These are phyloP conservation scores for Fusarium paranaense DNA, from an alignment of 2,329 filamentous ascomycete genomes.

Conservation along the genomic window DNA sequence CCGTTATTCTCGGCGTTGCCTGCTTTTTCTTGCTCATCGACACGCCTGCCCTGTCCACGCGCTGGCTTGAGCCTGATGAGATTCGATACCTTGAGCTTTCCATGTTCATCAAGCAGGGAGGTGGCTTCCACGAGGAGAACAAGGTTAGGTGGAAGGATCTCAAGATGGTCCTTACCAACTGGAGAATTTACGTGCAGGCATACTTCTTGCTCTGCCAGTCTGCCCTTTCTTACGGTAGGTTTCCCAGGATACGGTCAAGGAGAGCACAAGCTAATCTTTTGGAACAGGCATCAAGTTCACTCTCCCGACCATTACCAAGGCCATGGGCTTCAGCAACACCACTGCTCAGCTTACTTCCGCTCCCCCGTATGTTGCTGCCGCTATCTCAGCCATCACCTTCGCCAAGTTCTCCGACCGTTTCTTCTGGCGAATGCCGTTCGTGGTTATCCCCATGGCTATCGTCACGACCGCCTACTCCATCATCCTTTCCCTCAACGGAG, in stretches of 20 bases:
- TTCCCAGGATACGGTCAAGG: fast-evolving
- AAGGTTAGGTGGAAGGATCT: constrained; percentile 40
- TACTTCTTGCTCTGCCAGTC: constrained; percentile 45
- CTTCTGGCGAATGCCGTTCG: constrained; percentile 43
- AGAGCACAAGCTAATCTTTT: not conserved
- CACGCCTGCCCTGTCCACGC: constrained; percentile 48
- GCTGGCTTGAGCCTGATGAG: constrained; percentile 48
- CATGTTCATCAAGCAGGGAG: constrained; percentile 49
- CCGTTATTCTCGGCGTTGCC: constrained; percentile 49
- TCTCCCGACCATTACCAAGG: constrained; percentile 39
- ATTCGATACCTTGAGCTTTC: constrained; percentile 43
- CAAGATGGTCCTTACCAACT: constrained; percentile 45
- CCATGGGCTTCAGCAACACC: constrained; percentile 44
- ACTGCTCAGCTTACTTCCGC: constrained; percentile 60
- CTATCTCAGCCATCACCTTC: constrained; percentile 70
- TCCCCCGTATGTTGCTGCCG: constrained; percentile 70
- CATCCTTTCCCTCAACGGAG: constrained; percentile 35
- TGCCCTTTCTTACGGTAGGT: constrained; percentile 42
- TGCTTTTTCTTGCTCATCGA: constrained; percentile 62
- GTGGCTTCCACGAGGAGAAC: constrained; percentile 38
- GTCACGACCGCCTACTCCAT: constrained; percentile 36
- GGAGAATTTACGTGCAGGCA: constrained; percentile 46
- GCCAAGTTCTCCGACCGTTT: constrained; percentile 77
- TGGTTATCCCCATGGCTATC: constrained; percentile 33
- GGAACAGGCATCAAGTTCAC: constrained; percentile 42